phyloP scores from a whole-genome alignment of 2,329 filamentous ascomycete genomes.

The Paraphaeosphaeria sporulosa region DNA sequence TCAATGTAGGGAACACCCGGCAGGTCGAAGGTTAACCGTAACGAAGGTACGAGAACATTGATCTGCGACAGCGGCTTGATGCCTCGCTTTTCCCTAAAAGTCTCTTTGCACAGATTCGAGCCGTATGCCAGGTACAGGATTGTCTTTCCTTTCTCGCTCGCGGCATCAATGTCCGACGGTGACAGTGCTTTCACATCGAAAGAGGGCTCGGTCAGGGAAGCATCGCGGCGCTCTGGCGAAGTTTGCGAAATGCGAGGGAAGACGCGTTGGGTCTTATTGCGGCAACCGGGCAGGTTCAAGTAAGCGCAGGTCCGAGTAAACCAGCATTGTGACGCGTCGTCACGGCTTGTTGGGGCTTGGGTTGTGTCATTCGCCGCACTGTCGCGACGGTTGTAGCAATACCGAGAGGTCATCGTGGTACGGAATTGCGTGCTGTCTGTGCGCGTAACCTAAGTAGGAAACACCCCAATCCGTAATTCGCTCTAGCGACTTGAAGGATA shows the following conservation, averaged over 20 bases:
- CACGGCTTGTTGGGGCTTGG: conserved; percentile 9
- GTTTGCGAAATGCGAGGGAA: conserved; percentile 30
- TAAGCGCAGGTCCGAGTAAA: conserved; percentile 20
- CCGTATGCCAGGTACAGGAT: conserved; percentile 73
- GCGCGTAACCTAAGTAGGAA: conserved; percentile 15
- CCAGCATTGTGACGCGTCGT: conserved; percentile 16
- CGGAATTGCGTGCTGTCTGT: conserved; percentile 39
- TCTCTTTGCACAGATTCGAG: conserved; percentile 83
- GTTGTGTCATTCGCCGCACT: conserved; percentile 11
- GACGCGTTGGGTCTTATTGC: conserved; percentile 16
- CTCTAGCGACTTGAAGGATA: background rate
- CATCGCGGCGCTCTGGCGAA: conserved; percentile 40
- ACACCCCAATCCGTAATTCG: background rate
- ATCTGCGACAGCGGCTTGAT: conserved; percentile 82
- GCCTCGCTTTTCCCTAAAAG: conserved; percentile 78
- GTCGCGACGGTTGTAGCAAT: no score
- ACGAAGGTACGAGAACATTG: conserved; percentile 80
- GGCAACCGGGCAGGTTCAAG: conserved; percentile 19
- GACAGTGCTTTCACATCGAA: conserved; percentile 30
- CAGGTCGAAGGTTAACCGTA: conserved; percentile 84
- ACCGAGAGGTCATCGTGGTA: conserved; percentile 34
- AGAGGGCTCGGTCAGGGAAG: conserved; percentile 39
- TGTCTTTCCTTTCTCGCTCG: conserved; percentile 44
- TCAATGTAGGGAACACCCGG: conserved; percentile 86
- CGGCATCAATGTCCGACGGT: conserved; percentile 17